Evolutionary conservation across 768 basidiomycete species (phyloP).

Genomic region (Pisolithus marmoratus): DNA sequence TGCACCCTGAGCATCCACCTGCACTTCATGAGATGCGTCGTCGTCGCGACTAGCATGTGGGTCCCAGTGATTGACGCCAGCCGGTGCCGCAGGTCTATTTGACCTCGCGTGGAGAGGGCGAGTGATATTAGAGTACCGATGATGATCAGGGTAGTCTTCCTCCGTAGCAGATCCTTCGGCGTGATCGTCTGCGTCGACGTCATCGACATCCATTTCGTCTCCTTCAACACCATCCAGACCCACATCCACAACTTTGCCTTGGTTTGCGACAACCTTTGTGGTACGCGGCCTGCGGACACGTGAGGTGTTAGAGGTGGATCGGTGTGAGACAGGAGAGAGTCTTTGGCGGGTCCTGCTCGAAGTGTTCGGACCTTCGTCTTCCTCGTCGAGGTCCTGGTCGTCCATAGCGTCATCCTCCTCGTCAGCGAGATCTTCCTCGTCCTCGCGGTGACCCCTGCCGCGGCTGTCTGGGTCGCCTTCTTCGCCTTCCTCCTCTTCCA

Average conservation of each 20-base stretch:
- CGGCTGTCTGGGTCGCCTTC: slow-evolving; percentile 38
- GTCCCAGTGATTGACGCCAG: background rate
- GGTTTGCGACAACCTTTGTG: slow-evolving; percentile 4
- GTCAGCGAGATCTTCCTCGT: slow-evolving; percentile 12
- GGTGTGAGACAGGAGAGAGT: background rate
- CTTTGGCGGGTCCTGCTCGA: background rate
- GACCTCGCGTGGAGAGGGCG: slow-evolving; percentile 38
- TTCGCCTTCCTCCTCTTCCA: slow-evolving; percentile 60
- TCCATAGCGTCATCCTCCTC: slow-evolving; percentile 15
- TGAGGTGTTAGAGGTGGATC: background rate
- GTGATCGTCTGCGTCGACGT: slow-evolving; percentile 21
- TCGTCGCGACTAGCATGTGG: background rate
- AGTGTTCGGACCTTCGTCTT: slow-evolving; percentile 8
- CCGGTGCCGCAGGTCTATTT: slow-evolving; percentile 5
- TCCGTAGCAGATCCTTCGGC: slow-evolving; percentile 5
- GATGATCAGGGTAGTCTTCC: slow-evolving; percentile 18
- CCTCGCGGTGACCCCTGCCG: slow-evolving; percentile 7
- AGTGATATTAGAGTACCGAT: slow-evolving; percentile 17
- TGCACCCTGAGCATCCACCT: slow-evolving; percentile 9
- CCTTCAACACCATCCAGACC: slow-evolving; percentile 16
- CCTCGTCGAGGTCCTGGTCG: slow-evolving; percentile 8
- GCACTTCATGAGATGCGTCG: background rate
- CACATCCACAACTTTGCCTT: slow-evolving; percentile 5
- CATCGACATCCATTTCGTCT: slow-evolving; percentile 25
- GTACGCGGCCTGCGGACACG: background rate